Conservation (phyloP, 257 asterid genomes). For the Jaltomata sinuosa region DNA sequence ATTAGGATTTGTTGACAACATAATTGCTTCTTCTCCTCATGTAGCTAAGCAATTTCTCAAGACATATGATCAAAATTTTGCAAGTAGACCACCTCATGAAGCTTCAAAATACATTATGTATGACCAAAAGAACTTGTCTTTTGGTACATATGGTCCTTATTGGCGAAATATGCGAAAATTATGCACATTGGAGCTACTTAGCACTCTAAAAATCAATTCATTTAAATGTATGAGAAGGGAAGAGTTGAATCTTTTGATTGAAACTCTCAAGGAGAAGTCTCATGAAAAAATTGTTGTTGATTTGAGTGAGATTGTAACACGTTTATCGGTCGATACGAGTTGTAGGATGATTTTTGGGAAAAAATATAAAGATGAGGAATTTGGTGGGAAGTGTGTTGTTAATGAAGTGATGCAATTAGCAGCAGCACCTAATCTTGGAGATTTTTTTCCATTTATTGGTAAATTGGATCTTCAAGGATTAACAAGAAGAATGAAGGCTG, state of each 20-base stretch:
- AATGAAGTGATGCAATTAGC: neutral
- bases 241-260: neutral
- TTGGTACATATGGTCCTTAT: slow-evolving; percentile 6
- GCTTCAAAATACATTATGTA: neutral
- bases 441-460: slow-evolving; percentile 9
- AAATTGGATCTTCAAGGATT: slow-evolving; percentile 15
- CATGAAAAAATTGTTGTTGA: neutral
- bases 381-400: neutral
- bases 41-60: slow-evolving; percentile 11
- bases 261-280: neutral
- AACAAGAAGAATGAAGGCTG: neutral
- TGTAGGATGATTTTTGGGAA: slow-evolving; percentile 10
- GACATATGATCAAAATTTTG: slow-evolving; percentile 6
- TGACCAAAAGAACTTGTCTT: neutral
- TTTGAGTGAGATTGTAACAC: neutral
- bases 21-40: slow-evolving; percentile 13
- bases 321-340: neutral
- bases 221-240: neutral
- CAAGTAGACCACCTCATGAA: slow-evolving; percentile 6
- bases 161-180: slow-evolving; percentile 15
- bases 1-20: neutral
- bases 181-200: slow-evolving; percentile 3
- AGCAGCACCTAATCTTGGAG: slow-evolving; percentile 9
- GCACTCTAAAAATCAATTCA: neutral
- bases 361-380: slow-evolving; percentile 6